These are phyloP conservation scores for Nothomitra cinnamomea DNA, from an alignment of 2,329 filamentous ascomycete genomes.

Conservation along the genomic window DNA sequence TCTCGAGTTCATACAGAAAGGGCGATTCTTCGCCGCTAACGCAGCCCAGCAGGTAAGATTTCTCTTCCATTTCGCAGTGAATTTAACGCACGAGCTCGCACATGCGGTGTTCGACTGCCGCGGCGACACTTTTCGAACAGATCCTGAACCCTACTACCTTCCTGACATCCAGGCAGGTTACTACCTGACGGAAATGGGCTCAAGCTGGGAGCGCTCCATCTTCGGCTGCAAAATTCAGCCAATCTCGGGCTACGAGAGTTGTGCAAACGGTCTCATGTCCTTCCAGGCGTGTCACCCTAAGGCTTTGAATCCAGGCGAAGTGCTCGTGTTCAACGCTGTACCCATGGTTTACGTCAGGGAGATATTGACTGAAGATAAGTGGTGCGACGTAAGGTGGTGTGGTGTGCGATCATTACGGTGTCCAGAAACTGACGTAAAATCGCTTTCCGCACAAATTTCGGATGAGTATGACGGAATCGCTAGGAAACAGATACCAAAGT, in stretches of 20 bases:
- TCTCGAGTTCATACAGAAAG: background rate
- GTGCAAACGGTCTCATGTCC: background rate
- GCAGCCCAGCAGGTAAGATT: background rate
- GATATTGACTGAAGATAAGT: background rate
- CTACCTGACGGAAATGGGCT: background rate
- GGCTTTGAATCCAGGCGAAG: background rate
- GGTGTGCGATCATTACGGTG: background rate
- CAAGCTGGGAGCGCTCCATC: background rate
- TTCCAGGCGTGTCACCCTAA: background rate
- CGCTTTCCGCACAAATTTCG: too few species aligned
- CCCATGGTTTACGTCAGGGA: background rate
- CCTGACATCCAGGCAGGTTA: background rate
- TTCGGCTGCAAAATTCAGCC: slow-evolving; percentile 5
- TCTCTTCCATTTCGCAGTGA: background rate
- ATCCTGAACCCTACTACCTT: background rate
- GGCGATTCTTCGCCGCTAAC: background rate
- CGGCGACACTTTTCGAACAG: background rate
- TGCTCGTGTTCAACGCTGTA: background rate
- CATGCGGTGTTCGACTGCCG: background rate
- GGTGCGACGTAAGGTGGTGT: background rate
- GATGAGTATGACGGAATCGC: too few species aligned
- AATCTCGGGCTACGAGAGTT: background rate
- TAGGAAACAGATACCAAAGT: too few species aligned
- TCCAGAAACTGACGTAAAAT: background rate
- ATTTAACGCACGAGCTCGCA: background rate